These are phyloP conservation scores for Metarhizium sp. DNA, from an alignment of 2,329 filamentous ascomycete species.

Conservation along the genomic window DNA sequence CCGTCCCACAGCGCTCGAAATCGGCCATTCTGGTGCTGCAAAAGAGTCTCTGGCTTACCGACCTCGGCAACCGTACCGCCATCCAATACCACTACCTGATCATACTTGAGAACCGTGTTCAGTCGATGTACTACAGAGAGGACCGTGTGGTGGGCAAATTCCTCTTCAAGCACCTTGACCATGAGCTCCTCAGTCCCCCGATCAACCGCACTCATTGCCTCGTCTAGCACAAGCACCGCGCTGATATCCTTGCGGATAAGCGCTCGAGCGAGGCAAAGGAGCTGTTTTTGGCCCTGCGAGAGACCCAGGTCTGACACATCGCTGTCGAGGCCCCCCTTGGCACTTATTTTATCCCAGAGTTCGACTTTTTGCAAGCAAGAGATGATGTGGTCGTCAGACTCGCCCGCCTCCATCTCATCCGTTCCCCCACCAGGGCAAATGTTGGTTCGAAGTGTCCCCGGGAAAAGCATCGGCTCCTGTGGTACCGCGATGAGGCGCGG, in stretches of 20 bases:
- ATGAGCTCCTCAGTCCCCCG: constrained; percentile 26
- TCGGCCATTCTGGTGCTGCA: too few species aligned
- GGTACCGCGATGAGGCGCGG: constrained; percentile 36
- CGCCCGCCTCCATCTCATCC: too few species aligned
- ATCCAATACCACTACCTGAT: constrained; percentile 37
- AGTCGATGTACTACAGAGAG: constrained; percentile 32
- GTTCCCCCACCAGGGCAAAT: neutral
- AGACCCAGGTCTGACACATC: constrained; percentile 8
- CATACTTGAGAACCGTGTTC: constrained; percentile 38
- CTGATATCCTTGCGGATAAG: constrained; percentile 19
- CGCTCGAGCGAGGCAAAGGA: constrained; percentile 13
- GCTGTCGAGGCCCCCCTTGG: constrained; percentile 10
- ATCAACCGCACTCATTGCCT: constrained; percentile 26
- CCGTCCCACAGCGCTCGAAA: neutral
- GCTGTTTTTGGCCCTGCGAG: constrained; percentile 14
- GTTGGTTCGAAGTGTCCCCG: constrained; percentile 23
- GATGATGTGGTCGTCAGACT: constrained; percentile 8
- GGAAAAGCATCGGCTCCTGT: constrained; percentile 40
- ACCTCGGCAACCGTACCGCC: constrained; percentile 31
- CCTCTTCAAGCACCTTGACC: constrained; percentile 22
- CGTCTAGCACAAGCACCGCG: constrained; percentile 26
- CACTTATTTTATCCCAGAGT: constrained; percentile 8
- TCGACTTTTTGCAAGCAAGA: constrained; percentile 8
- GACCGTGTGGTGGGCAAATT: constrained; percentile 39
- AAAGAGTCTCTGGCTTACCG: neutral